Evolutionary conservation across 495 filamentous ascomycete species (phyloP).

Genomic region (Penicillium steckii): DNA sequence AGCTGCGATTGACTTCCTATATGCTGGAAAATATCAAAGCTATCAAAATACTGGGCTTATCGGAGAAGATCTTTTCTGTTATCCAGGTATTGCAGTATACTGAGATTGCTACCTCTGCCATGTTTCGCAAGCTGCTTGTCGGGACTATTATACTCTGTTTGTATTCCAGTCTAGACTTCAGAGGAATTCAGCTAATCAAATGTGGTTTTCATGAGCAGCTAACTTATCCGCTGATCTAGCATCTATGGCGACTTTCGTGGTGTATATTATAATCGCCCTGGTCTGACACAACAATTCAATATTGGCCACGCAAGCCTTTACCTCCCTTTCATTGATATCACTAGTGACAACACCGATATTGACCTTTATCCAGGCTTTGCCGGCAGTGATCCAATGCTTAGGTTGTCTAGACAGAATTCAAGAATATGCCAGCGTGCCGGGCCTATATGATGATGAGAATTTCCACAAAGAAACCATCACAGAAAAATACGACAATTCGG

Average conservation of each 20-base stretch:
- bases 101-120: constrained; percentile 17
- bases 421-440: constrained; percentile 13
- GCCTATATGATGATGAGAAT: neutral
- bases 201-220: constrained; percentile 4
- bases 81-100: constrained; percentile 8
- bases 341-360: constrained; percentile 30
- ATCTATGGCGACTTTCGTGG: constrained; percentile 42
- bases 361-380: constrained; percentile 26
- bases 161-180: neutral
- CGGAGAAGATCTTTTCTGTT: constrained; percentile 10
- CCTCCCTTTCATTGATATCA: constrained; percentile 33
- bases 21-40: constrained; percentile 42
- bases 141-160: constrained; percentile 16
- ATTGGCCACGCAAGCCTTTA: constrained; percentile 38
- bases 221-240: constrained; percentile 12
- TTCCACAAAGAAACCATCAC: too few relatives aligned
- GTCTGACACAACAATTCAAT: constrained; percentile 35
- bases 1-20: constrained; percentile 30
- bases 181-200: neutral
- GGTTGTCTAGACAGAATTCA: constrained; percentile 34
- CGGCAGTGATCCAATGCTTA: constrained; percentile 16
- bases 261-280: constrained; percentile 42
- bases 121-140: constrained; percentile 14
- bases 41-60: constrained; percentile 44
- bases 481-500: too few relatives aligned